These are phyloP conservation scores for Aspergillus sp. DNA, from an alignment of 2,329 filamentous ascomycete genomes.

Conservation along the genomic window DNA sequence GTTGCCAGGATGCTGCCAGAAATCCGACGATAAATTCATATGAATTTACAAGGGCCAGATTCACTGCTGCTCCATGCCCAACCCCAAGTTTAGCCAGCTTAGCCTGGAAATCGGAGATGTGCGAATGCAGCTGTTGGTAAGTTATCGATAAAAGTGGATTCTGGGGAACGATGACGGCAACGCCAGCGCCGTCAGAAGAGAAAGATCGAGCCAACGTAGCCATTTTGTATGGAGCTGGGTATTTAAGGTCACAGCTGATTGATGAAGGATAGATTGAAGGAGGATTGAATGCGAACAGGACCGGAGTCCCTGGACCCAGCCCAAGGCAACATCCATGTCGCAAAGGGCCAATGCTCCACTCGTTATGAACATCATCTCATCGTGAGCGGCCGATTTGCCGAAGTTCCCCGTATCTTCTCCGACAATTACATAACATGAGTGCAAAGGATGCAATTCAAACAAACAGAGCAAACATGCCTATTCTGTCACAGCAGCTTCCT, in stretches of 20 bases:
- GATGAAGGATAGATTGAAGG: not conserved
- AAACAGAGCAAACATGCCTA: conserved; percentile 17
- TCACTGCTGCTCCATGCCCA: conserved; percentile 67
- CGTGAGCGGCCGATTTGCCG: conserved; percentile 4
- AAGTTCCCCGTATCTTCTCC: not conserved
- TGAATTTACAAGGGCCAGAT: conserved; percentile 79
- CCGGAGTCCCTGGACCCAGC: not conserved
- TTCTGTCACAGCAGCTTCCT: not conserved
- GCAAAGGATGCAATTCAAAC: conserved; percentile 15
- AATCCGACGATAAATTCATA: conserved; percentile 88
- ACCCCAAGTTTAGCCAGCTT: conserved; percentile 77
- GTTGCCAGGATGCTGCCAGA: conserved; percentile 80
- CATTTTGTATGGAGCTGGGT: conserved; percentile 35
- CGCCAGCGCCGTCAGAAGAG: conserved; percentile 50
- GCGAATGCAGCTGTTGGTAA: conserved; percentile 65
- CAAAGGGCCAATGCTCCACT: not conserved
- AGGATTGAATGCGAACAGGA: not conserved
- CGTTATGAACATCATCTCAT: not conserved
- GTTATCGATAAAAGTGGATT: conserved; percentile 64
- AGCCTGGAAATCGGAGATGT: conserved; percentile 70
- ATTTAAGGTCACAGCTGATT: not conserved
- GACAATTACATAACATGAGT: not conserved
- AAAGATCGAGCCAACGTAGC: conserved; percentile 60
- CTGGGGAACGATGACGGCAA: conserved; percentile 73
- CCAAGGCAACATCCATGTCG: too few species aligned